Base-by-base conservation (phyloP, 176 grass and related monocot genomes). In the Triticum dicoccoides region DNA sequence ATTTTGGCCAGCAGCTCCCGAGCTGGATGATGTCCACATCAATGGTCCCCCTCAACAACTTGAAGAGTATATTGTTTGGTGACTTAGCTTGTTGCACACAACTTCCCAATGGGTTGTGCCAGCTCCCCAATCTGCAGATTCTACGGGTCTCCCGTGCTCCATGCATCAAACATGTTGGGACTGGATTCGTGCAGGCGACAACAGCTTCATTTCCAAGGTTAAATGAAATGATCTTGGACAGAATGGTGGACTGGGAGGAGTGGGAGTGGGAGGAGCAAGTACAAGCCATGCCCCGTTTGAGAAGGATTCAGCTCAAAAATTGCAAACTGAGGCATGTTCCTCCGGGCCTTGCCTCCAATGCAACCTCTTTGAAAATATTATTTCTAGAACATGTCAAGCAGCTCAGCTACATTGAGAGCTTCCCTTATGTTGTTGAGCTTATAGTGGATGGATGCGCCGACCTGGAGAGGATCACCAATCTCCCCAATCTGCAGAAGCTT, bases 361-460 rank as follows among this genome's bases (percentile, higher is more conserved):
- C 74, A 13, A 74, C 37, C 12, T 11, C 23, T 30, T 24, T 87
- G 44, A 63, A 56, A n/a, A 9, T 4, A 0, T 69, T 86, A 42
- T 0, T 0, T 2, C 5, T 64, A 5, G 0, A 18, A 0, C 0
- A 9, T 0, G 51, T 56, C 3, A 11, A 47, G 2, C 3, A 27
- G 6, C 62, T 86, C 24, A 65, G 23, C 62, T 59, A 7, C 15
- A 18, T 59, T 59, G 56, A 59, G 56, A 59, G 7, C 6, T n/a
- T 59, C n/a, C 18, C 6, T 59, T 59, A 20, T 59, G 6, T 21
- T 59, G 56, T 59, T 59, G 56, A 59, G 20, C 56, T 59, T 59
- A 0, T 0, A 59, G 18, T 59, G 56, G 0, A 0, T n/a, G 18
- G 7, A 0, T 8, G 20, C 56, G 18, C 20, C 0, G 18, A 59